A percentile compares a stretch with the other conserved stretches of the same genome.
Conservation (phyloP, 2,329 filamentous ascomycete genomes). For the Spiromastix sp. region DNA sequence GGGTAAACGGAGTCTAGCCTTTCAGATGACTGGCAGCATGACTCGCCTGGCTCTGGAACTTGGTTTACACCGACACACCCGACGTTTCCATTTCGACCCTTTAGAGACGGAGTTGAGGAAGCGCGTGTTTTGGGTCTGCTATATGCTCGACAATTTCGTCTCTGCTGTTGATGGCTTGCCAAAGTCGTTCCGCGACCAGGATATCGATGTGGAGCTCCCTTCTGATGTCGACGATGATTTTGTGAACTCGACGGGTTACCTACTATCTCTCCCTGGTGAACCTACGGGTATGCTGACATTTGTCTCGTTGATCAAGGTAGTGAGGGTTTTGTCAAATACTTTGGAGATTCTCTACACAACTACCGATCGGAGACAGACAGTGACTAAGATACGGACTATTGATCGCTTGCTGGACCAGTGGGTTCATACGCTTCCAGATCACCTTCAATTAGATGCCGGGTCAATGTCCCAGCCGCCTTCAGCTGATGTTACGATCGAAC, state of each 20-base stretch:
- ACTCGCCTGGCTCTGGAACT: constrained; percentile 9
- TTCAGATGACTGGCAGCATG: constrained; percentile 9
- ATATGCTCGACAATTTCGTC: constrained; percentile 10
- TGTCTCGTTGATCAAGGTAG: constrained; percentile 9
- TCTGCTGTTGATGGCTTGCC: constrained; percentile 9
- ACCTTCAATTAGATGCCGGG: constrained; percentile 6
- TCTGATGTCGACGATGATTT: constrained; percentile 11
- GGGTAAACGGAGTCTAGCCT: constrained; percentile 9
- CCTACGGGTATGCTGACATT: constrained; percentile 10
- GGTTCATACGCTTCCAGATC: constrained; percentile 8
- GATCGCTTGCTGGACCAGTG: constrained; percentile 10
- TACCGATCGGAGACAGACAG: constrained; percentile 7
- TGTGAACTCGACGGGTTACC: constrained; percentile 7
- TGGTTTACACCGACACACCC: constrained; percentile 9
- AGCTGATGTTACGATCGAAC: constrained; percentile 3
- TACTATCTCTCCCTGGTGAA: constrained; percentile 9
- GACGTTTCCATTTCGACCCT: constrained; percentile 9
- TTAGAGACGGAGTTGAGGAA: constrained; percentile 9
- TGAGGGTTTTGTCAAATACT: constrained; percentile 8
- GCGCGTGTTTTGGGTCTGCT: constrained; percentile 10
- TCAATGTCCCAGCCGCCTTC: constrained; percentile 2
- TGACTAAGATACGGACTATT: constrained; percentile 9
- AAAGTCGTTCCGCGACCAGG: constrained; percentile 10
- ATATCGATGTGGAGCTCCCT: constrained; percentile 6
- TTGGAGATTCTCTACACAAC: constrained; percentile 11